Evolutionary conservation across 768 basidiomycete species (phyloP), one percentile per base, ranked within the genome.

Genomic region (Exidia glandulosa): DNA sequence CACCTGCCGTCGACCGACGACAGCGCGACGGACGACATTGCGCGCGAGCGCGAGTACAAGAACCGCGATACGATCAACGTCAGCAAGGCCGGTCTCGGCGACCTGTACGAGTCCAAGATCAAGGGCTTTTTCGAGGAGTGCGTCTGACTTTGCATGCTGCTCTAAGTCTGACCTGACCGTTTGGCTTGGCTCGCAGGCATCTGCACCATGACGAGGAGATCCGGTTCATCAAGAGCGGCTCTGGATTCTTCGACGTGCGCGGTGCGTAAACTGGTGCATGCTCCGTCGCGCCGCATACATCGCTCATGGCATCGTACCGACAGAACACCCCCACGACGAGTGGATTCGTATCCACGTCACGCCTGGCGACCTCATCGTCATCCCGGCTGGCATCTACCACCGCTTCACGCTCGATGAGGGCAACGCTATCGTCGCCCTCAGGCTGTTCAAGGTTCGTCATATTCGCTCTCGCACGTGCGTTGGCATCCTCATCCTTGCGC

Each of bases 161-260:
- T n/a, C 16, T n/a, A n/a, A n/a, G n/a, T n/a, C n/a, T n/a, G n/a
- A n/a, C n/a, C 57, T 29, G 13, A 57, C 30, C 29, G 3, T 0
- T 3, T 25, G 37, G 25, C 9, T 23, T 19, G 23, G 41, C 33
- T 25, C 32, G 30, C 64, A 90, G 90, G 66, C 93, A 96, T 66
- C 81, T 97, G 77, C 94, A 96, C 66, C 92, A 96, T 71, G 94
- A 96, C 66, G 94, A 97, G 67, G 94, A 97, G 73, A 95, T 94
- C 67, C 79, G 94, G 7, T 97, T 90, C 66, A 83, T 94, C 65
- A 78, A 92, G 41, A 77, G 80, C 1, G 94, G 94, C n/a, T 84
- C 82, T 36, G 94, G 92, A 0, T 98, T 84, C 77, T 97, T 96
- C 68, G 94, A 97, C 65, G 82, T 97, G 41, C 81, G 93, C 61